Evolutionary conservation across 148 eudicot genomes (phyloP).

Genomic region (Cornus suecica): DNA sequence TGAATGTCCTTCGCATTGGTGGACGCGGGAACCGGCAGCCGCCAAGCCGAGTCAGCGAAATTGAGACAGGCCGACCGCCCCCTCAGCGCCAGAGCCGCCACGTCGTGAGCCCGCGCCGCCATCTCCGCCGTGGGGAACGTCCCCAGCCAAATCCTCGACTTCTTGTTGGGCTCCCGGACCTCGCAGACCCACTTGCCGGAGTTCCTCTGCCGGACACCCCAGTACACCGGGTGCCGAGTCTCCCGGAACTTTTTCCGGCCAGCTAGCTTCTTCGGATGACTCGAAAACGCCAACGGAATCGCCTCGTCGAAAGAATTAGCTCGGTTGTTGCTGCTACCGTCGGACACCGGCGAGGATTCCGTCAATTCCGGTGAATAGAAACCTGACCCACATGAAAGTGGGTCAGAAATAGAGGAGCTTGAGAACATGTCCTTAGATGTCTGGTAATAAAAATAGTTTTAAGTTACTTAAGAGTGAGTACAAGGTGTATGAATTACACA

Average conservation of each 20-base stretch:
- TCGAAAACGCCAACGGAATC: conserved; percentile 40
- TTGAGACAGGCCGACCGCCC: conserved; percentile 42
- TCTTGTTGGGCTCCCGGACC: conserved; percentile 52
- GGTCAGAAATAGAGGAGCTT: conserved; percentile 4
- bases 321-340: background rate
- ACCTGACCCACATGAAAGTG: background rate
- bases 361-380: background rate
- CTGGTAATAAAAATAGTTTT: too few relatives aligned
- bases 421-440: conserved; percentile 3
- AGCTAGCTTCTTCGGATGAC: conserved; percentile 48
- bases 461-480: too few relatives aligned
- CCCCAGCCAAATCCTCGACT: conserved; percentile 54
- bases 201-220: conserved; percentile 46
- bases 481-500: too few relatives aligned
- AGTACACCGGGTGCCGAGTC: conserved; percentile 58
- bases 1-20: conserved; percentile 37
- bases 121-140: conserved; percentile 54
- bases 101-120: conserved; percentile 68
- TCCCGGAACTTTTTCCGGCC: conserved; percentile 60
- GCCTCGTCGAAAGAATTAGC: conserved; percentile 23
- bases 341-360: conserved; percentile 1
- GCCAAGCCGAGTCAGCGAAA: conserved; percentile 54
- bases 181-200: conserved; percentile 60
- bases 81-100: conserved; percentile 48
- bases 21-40: conserved; percentile 35